These are phyloP conservation scores for Bryopsis sp. DNA, from an alignment of 139 green algal genomes.

Conservation along the genomic window DNA sequence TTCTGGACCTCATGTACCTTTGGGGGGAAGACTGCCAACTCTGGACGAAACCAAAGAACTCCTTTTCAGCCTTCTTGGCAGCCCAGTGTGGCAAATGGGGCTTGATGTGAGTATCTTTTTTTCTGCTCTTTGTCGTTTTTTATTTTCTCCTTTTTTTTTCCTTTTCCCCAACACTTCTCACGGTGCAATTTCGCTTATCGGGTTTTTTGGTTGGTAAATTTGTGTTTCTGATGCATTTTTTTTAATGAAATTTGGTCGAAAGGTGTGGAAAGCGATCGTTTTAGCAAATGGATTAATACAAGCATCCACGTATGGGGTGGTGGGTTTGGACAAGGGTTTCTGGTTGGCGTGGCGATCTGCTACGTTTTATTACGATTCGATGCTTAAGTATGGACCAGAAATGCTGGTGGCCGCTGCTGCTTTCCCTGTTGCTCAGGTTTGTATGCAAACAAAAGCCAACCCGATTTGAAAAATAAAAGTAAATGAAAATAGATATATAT, in stretches of 20 bases:
- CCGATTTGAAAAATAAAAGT: neutral
- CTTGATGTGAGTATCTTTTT: conserved; percentile 9
- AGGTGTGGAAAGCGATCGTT: conserved; percentile 16
- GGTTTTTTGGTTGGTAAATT: no score
- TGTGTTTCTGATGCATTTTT: no score
- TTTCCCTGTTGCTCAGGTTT: conserved; percentile 3
- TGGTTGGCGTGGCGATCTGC: neutral
- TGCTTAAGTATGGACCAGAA: neutral
- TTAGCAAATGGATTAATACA: conserved; percentile 11
- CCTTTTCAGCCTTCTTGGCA: conserved; percentile 10
- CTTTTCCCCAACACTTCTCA: no score
- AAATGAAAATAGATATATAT: neutral
- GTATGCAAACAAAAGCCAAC: no score
- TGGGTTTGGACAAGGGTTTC: conserved; percentile 1
- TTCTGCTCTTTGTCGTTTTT: no score
- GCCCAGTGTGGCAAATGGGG: conserved; percentile 12
- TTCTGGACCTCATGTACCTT: conserved; percentile 1
- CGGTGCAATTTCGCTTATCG: no score
- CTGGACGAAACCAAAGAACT: conserved; percentile 14
- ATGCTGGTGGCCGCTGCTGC: neutral
- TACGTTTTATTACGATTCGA: neutral
- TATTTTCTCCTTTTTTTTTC: no score
- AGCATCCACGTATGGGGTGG: neutral
- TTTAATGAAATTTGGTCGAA: no score
- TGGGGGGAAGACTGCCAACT: neutral